phyloP scores from a whole-genome alignment of 768 basidiomycete genomes.

The Jaapia argillacea region DNA sequence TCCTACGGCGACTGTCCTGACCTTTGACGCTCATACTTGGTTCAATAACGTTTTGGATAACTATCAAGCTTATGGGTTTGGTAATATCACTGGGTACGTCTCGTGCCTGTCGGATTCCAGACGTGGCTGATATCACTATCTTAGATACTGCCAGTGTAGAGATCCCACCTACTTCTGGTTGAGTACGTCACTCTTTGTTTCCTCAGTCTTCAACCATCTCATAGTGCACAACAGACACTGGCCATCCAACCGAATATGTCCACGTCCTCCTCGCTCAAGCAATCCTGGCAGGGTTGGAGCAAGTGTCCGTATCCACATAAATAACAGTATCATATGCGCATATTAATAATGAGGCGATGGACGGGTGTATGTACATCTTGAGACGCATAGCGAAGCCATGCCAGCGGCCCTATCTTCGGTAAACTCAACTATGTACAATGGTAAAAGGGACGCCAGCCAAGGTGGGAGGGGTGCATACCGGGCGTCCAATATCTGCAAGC shows the following conservation, averaged over 20 bases:
- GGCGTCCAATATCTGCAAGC: no score
- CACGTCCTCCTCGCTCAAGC: slow-evolving; percentile 35
- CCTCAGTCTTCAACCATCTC: no score
- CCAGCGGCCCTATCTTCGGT: no score
- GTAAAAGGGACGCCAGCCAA: no score
- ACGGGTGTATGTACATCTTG: no score
- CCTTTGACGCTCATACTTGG: slow-evolving; percentile 41
- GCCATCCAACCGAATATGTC: slow-evolving; percentile 39
- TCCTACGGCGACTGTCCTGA: slow-evolving; percentile 28
- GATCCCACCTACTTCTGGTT: slow-evolving; percentile 44
- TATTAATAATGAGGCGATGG: no score
- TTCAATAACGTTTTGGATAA: slow-evolving; percentile 36
- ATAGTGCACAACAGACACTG: slow-evolving; percentile 34
- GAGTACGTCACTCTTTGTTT: slow-evolving; percentile 32
- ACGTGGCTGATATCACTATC: background rate
- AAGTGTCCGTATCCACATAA: slow-evolving; percentile 11
- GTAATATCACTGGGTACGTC: slow-evolving; percentile 35
- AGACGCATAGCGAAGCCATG: no score
- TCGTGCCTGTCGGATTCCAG: slow-evolving; percentile 1
- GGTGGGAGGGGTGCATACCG: no score
- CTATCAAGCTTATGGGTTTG: slow-evolving; percentile 31
- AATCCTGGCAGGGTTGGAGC: slow-evolving; percentile 25
- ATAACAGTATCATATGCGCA: no score
- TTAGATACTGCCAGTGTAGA: slow-evolving; percentile 40
- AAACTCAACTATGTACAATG: no score